phyloP scores from a whole-genome alignment of 1,139 yeast genomes.

The Zhuliangozyma blackwelliae region DNA sequence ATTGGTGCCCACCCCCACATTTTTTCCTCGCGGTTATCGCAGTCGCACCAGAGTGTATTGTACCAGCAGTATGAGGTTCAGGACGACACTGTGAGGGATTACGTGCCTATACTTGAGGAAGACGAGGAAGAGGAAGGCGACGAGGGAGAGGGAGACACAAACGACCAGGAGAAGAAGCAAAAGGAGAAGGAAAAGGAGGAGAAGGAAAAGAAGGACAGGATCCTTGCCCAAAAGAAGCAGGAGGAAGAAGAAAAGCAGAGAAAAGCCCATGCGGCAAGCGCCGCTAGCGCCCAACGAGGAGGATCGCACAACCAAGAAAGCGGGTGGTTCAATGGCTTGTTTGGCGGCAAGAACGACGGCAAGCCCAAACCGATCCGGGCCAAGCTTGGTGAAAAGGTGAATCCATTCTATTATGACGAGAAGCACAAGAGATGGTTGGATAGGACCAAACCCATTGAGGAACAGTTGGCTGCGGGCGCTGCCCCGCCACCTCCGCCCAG shows the following conservation, averaged over 20 bases:
- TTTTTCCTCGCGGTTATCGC: constrained; percentile 39
- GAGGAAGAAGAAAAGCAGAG: constrained; percentile 1
- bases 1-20: constrained; percentile 28
- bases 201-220: constrained; percentile 11
- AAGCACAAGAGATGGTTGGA: constrained; percentile 85
- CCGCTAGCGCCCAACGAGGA: constrained; percentile 1
- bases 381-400: constrained; percentile 75
- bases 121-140: constrained; percentile 42
- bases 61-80: constrained; percentile 47
- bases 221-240: constrained; percentile 5
- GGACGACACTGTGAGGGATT: constrained; percentile 45
- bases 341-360: constrained; percentile 41
- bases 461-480: constrained; percentile 53
- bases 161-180: constrained; percentile 11
- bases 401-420: constrained; percentile 74
- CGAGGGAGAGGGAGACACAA: constrained; percentile 11
- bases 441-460: constrained; percentile 64
- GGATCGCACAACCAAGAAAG: constrained; percentile 2
- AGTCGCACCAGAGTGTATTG: constrained; percentile 44
- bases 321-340: constrained; percentile 51
- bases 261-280: constrained; percentile 1
- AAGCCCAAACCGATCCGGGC: constrained; percentile 78
- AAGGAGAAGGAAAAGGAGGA: constrained; percentile 13
- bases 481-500: constrained; percentile 76
- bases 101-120: constrained; percentile 42